phyloP scores from a whole-genome alignment of 352 stramenopile species.

The Sclerospora graminicola region DNA sequence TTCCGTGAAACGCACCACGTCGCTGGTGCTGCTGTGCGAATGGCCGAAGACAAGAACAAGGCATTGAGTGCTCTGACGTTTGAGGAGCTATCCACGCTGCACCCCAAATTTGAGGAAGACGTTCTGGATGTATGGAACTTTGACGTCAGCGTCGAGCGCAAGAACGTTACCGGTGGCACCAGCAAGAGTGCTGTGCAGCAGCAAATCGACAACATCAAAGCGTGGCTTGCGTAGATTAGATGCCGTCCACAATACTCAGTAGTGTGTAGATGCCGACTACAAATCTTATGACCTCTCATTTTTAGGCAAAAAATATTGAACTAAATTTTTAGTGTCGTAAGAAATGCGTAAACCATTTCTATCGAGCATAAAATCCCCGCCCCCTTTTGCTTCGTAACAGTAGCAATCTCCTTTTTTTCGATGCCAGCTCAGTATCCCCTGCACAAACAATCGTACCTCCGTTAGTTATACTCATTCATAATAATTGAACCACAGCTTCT shows the following conservation, averaged over 20 bases:
- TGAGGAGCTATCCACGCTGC: slow-evolving; percentile 81
- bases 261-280: too few species aligned
- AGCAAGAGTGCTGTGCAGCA: slow-evolving; percentile 68
- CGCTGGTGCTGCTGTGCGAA: slow-evolving; percentile 86
- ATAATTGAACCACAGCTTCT: too few species aligned
- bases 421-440: slow-evolving; percentile 16
- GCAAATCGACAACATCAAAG: slow-evolving; percentile 71
- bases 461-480: not conserved
- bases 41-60: slow-evolving; percentile 86
- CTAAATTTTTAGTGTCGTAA: too few species aligned
- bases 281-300: too few species aligned
- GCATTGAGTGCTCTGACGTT: slow-evolving; percentile 83
- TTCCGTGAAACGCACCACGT: slow-evolving; percentile 99
- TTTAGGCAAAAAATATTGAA: too few species aligned
- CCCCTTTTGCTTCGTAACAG: not conserved
- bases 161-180: slow-evolving; percentile 83
- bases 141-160: slow-evolving; percentile 84
- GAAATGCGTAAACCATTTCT: too few species aligned
- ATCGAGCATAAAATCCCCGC: too few species aligned
- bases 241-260: not conserved
- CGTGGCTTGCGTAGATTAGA: slow-evolving; percentile 38
- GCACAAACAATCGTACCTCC: slow-evolving; percentile 5
- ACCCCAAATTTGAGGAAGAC: slow-evolving; percentile 85
- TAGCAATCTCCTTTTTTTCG: not conserved
- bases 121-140: slow-evolving; percentile 88